Evolutionary conservation across 2,329 filamentous ascomycete genomes (phyloP).

Genomic region (Bipolaris zeicola): DNA sequence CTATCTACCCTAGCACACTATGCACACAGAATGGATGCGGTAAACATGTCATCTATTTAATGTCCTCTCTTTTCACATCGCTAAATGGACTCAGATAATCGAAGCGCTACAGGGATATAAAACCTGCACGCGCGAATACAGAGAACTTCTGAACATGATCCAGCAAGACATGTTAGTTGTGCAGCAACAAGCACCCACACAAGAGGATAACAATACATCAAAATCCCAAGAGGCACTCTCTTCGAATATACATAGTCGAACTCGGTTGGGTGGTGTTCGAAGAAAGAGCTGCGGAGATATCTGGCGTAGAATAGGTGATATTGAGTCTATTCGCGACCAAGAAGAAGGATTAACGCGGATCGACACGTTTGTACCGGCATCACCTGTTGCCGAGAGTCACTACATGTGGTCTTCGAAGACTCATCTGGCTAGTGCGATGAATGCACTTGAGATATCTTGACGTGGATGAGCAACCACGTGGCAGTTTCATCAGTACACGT

Average conservation of each 20-base stretch:
- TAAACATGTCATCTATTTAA: not conserved
- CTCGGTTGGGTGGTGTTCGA: not conserved
- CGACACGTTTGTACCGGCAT: not conserved
- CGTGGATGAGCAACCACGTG: not conserved
- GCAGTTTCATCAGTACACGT: too few species aligned
- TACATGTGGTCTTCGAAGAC: not conserved
- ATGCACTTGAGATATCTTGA: not conserved
- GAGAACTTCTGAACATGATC: not conserved
- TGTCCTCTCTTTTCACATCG: not conserved
- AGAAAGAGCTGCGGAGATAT: conserved; percentile 8
- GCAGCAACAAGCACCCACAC: not conserved
- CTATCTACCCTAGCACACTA: not conserved
- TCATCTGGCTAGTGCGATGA: not conserved
- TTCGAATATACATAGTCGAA: not conserved
- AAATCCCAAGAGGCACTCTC: not conserved
- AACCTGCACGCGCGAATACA: not conserved
- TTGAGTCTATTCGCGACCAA: not conserved
- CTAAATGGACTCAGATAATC: not conserved
- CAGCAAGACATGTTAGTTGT: conserved; percentile 5
- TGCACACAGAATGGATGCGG: not conserved
- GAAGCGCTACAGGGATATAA: not conserved
- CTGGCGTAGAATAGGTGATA: not conserved
- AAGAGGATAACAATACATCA: not conserved
- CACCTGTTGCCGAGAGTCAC: not conserved
- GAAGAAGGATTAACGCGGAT: not conserved